Evolutionary conservation across 495 filamentous ascomycete species (phyloP).

Genomic region (Viridothelium virens): DNA sequence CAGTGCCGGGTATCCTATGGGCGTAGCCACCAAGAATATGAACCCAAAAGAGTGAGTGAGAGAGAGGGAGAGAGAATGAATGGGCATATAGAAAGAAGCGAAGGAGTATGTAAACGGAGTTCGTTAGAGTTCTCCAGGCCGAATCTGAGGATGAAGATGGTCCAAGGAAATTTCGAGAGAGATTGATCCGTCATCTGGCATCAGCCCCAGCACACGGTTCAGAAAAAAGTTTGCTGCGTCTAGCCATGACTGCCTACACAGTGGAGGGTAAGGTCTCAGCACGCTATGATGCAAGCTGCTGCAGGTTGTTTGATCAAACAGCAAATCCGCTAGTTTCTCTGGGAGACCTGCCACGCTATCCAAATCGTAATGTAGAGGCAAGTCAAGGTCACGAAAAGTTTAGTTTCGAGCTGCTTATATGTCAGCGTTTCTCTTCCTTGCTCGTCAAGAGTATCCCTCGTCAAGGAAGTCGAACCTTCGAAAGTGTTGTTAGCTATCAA

Average conservation of each 20-base stretch:
- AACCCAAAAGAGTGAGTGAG: too few relatives aligned
- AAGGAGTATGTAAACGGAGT: too few relatives aligned
- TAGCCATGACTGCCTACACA: background rate
- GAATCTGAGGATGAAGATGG: background rate
- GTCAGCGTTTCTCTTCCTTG: background rate
- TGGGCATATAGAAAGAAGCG: too few relatives aligned
- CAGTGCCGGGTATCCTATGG: too few relatives aligned
- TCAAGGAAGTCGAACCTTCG: background rate
- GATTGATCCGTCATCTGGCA: background rate
- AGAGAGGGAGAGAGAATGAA: too few relatives aligned
- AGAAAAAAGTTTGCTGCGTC: constrained; percentile 5
- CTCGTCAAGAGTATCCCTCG: background rate
- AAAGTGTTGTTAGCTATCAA: background rate
- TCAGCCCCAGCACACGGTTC: background rate
- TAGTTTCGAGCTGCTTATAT: background rate
- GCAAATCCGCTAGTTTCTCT: background rate
- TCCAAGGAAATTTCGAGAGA: background rate
- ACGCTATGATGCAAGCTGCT: background rate
- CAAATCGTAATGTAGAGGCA: background rate
- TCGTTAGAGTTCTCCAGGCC: too few relatives aligned
- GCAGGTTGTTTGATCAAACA: constrained; percentile 15
- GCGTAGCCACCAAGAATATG: too few relatives aligned
- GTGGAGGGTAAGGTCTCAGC: background rate
- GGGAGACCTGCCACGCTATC: background rate
- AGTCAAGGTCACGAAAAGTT: background rate